Percentiles rank a stretch among this genome's conserved stretches.
Conservation (phyloP, 768 basidiomycete species). For the Fistulinella prunicolor region DNA sequence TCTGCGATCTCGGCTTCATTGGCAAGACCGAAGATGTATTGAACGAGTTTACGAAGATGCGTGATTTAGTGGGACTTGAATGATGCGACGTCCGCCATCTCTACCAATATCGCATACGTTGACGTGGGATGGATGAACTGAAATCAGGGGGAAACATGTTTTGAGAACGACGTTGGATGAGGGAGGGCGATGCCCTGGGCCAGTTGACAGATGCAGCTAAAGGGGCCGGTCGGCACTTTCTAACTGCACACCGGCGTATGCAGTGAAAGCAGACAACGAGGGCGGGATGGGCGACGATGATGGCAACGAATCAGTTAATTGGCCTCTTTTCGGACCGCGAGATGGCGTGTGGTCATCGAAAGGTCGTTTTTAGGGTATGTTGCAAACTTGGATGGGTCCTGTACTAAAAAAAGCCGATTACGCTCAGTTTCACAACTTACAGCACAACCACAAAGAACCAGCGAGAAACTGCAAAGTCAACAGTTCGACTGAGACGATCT, state of each 20-base stretch:
- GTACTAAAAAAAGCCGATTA: not conserved
- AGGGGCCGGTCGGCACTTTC: conserved; percentile 58
- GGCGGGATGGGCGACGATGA: conserved; percentile 29
- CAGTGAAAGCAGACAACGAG: conserved; percentile 22
- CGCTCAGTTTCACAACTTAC: no score
- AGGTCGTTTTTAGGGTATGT: conserved; percentile 32
- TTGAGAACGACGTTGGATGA: conserved; percentile 47
- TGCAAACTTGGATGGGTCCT: not conserved
- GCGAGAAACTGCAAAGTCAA: no score
- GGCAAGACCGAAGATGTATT: conserved; percentile 50
- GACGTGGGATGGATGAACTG: conserved; percentile 46
- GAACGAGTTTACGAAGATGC: conserved; percentile 59
- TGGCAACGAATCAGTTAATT: conserved; percentile 19
- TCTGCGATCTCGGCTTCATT: conserved; percentile 23
- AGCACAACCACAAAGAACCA: no score
- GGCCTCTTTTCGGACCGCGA: conserved; percentile 29
- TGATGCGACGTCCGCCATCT: conserved; percentile 60
- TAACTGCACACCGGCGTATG: conserved; percentile 42
- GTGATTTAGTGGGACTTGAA: conserved; percentile 67
- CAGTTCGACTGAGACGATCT: no score
- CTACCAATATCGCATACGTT: conserved; percentile 24
- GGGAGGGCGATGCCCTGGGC: conserved; percentile 39
- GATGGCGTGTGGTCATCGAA: conserved; percentile 29
- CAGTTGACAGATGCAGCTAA: conserved; percentile 52
- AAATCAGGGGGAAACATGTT: conserved; percentile 62